A percentile compares a stretch with the other conserved stretches of the same genome.
Evolutionary conservation across 2,329 filamentous ascomycete genomes (phyloP).

Genomic region (Ophiostoma triangulosporum): DNA sequence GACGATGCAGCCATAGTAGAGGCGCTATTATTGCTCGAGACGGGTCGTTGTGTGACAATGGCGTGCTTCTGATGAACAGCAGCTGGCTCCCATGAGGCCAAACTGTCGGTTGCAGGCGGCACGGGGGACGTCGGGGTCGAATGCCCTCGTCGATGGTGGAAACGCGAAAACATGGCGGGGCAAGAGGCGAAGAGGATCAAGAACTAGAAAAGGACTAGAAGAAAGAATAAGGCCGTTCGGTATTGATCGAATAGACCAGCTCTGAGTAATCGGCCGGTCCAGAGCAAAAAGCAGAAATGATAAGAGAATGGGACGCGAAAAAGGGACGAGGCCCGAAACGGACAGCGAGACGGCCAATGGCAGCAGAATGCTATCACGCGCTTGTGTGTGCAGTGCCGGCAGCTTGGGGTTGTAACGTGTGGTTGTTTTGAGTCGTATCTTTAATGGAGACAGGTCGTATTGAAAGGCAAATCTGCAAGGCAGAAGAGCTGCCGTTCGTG

Average conservation of each 20-base stretch:
- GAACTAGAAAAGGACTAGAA: background rate
- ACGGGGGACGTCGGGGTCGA: slow-evolving; percentile 40
- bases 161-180: slow-evolving; percentile 29
- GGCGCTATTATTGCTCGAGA: slow-evolving; percentile 7
- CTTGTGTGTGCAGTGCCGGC: background rate
- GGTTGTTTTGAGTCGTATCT: too few relatives aligned
- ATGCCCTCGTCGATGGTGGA: slow-evolving; percentile 44
- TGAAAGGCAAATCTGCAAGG: too few relatives aligned
- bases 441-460: too few relatives aligned
- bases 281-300: background rate
- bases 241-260: background rate
- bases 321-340: slow-evolving; percentile 1
- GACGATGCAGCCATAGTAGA: background rate
- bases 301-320: background rate
- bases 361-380: background rate
- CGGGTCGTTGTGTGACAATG: slow-evolving; percentile 2
- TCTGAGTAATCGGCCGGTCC: background rate
- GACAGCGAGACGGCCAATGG: background rate
- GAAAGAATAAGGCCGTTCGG: background rate
- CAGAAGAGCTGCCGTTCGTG: too few relatives aligned
- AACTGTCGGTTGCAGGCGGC: slow-evolving; percentile 26
- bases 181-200: background rate
- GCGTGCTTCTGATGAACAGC: slow-evolving; percentile 25
- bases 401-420: too few relatives aligned
- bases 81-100: slow-evolving; percentile 25